Evolutionary conservation across 306 rosid species (phyloP).

Genomic region (Cicer bijugum): DNA sequence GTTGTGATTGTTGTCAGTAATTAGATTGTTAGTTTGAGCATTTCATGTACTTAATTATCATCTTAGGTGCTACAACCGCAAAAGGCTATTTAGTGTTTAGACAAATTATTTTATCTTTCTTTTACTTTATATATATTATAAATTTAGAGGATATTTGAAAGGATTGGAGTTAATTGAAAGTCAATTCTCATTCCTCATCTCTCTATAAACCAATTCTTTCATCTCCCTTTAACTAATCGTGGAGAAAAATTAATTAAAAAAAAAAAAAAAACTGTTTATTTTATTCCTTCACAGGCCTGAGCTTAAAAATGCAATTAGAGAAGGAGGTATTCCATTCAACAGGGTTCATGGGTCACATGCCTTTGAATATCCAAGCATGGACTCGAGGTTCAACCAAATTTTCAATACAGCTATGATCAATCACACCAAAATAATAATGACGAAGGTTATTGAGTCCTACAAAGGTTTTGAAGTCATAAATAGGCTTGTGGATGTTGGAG

Average conservation of each 20-base stretch:
- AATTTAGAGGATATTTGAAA: background rate
- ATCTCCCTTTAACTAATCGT: background rate
- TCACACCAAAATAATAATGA: background rate
- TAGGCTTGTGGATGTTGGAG: conserved; percentile 68
- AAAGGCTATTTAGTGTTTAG: too few relatives aligned
- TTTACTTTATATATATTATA: too few relatives aligned
- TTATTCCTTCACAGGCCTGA: conserved; percentile 44
- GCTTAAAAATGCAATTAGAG: conserved; percentile 44
- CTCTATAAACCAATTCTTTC: background rate
- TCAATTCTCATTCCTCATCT: background rate
- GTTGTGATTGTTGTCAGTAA: too few relatives aligned
- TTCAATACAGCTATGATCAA: background rate
- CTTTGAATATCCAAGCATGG: conserved; percentile 48
- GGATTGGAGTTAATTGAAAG: background rate
- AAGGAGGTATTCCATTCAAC: conserved; percentile 14
- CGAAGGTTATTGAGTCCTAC: conserved; percentile 24
- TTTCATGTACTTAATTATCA: too few relatives aligned
- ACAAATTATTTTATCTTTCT: background rate
- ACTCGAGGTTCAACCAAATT: conserved; percentile 44
- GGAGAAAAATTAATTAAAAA: background rate
- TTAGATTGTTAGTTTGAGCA: too few relatives aligned
- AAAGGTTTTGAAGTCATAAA: conserved; percentile 51
- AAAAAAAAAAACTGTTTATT: background rate
- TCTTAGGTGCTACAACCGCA: too few relatives aligned
- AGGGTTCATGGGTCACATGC: conserved; percentile 44